These are phyloP conservation scores for Paecilomyces formosus DNA, from an alignment of 2,329 filamentous ascomycete genomes.

Conservation along the genomic window DNA sequence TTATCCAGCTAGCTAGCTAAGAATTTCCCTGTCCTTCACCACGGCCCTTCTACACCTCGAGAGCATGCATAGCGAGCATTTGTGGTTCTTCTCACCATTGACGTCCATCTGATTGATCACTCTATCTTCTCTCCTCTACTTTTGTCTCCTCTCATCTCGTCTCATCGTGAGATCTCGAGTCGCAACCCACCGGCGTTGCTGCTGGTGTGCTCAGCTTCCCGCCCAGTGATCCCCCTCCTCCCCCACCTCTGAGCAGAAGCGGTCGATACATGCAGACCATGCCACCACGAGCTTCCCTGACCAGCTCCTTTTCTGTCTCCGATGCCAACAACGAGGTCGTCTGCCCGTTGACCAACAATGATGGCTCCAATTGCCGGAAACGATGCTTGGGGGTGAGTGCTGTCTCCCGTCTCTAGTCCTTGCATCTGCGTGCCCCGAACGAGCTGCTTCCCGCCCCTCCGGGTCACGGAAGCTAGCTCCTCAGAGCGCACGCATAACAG, in stretches of 20 bases:
- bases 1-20: not conserved
- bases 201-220: not conserved
- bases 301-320: slow-evolving; percentile 83
- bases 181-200: not conserved
- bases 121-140: no score
- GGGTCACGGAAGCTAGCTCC: not conserved
- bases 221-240: not conserved
- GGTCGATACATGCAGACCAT: slow-evolving; percentile 51
- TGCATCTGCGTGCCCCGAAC: not conserved
- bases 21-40: not conserved
- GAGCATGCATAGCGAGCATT: not conserved
- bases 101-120: not conserved
- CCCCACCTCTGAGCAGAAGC: slow-evolving; percentile 7
- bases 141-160: not conserved
- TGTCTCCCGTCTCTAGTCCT: slow-evolving; percentile 8
- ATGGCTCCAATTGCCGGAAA: slow-evolving; percentile 95
- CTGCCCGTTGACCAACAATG: slow-evolving; percentile 90
- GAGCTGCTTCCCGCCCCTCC: slow-evolving; percentile 5
- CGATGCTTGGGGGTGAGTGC: slow-evolving; percentile 92
- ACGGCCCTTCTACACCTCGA: not conserved
- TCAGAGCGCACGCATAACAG: not conserved
- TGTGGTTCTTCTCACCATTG: not conserved
- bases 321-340: slow-evolving; percentile 94
- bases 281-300: slow-evolving; percentile 82
- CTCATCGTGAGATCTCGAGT: not conserved